These are phyloP conservation scores for Ambrosia trifida DNA, from an alignment of 129 eudicot genomes.

Conservation along the genomic window DNA sequence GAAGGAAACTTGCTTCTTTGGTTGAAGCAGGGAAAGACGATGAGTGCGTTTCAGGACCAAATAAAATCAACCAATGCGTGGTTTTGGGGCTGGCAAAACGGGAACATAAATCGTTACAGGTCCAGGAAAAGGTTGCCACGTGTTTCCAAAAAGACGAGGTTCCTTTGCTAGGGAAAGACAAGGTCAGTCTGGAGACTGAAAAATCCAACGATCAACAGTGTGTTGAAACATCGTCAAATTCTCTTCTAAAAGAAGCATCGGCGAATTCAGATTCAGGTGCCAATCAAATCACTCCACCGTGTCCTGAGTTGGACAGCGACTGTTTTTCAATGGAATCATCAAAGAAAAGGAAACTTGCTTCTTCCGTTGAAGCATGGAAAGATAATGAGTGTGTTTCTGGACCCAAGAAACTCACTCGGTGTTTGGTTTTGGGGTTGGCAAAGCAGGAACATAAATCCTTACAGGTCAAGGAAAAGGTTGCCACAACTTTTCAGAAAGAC, in stretches of 20 bases:
- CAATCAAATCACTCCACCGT: no score
- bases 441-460: not conserved
- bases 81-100: slow-evolving; percentile 23
- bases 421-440: slow-evolving; percentile 27
- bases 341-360: not conserved
- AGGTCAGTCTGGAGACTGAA: not conserved
- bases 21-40: not conserved
- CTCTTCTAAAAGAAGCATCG: slow-evolving; percentile 12
- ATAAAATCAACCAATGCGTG: not conserved
- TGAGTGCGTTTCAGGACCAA: not conserved
- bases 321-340: not conserved
- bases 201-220: slow-evolving; percentile 14
- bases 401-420: not conserved
- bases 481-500: slow-evolving; percentile 9
- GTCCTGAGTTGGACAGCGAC: slow-evolving; percentile 12
- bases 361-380: slow-evolving; percentile 1
- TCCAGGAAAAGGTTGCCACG: slow-evolving; percentile 1
- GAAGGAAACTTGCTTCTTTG: slow-evolving; percentile 15
- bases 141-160: slow-evolving; percentile 6
- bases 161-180: slow-evolving; percentile 15
- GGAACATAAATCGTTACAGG: not conserved
- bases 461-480: not conserved
- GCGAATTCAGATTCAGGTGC: slow-evolving; percentile 5
- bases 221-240: slow-evolving; percentile 14
- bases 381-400: slow-evolving; percentile 4